phyloP scores from a whole-genome alignment of 164 flowering plant genomes.

The Saururus chinensis region DNA sequence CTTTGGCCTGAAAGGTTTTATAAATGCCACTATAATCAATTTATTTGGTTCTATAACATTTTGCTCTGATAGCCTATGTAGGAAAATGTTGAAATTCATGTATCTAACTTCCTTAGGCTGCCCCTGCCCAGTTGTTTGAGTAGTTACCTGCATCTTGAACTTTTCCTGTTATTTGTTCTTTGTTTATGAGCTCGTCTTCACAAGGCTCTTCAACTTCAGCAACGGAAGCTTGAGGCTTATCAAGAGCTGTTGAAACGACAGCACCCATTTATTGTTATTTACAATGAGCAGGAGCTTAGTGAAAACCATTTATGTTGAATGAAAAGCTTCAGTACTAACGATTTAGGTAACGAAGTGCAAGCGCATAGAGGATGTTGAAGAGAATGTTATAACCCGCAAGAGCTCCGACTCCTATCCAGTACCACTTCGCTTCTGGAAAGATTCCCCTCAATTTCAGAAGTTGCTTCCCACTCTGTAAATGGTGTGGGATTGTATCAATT shows the following conservation, averaged over 20 bases:
- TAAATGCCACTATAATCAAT: too few relatives aligned
- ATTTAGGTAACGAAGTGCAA: conserved; percentile 55
- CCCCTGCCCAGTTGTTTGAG: not conserved
- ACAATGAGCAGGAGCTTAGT: too few relatives aligned
- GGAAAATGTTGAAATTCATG: not conserved
- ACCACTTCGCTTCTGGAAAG: conserved; percentile 43
- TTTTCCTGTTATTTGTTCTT: conserved; percentile 10
- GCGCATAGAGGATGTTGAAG: conserved; percentile 71
- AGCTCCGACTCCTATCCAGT: conserved; percentile 75
- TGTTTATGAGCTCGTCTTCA: conserved; percentile 31
- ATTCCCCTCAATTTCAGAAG: conserved; percentile 26
- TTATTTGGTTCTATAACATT: too few relatives aligned
- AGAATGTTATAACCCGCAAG: conserved; percentile 59
- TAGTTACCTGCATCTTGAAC: not conserved
- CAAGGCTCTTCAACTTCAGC: conserved; percentile 35
- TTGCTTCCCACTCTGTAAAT: conserved; percentile 15
- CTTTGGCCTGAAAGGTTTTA: conserved; percentile 7
- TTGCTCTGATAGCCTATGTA: too few relatives aligned
- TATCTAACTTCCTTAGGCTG: not conserved
- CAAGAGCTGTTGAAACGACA: conserved; percentile 6
- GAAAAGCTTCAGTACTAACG: conserved; percentile 32
- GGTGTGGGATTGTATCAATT: not conserved
- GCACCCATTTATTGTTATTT: too few relatives aligned
- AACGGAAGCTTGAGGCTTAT: conserved; percentile 57
- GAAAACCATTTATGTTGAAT: not conserved